Base-by-base conservation (phyloP, 2,329 filamentous ascomycete genomes). In the Pseudocercospora crystallina region DNA sequence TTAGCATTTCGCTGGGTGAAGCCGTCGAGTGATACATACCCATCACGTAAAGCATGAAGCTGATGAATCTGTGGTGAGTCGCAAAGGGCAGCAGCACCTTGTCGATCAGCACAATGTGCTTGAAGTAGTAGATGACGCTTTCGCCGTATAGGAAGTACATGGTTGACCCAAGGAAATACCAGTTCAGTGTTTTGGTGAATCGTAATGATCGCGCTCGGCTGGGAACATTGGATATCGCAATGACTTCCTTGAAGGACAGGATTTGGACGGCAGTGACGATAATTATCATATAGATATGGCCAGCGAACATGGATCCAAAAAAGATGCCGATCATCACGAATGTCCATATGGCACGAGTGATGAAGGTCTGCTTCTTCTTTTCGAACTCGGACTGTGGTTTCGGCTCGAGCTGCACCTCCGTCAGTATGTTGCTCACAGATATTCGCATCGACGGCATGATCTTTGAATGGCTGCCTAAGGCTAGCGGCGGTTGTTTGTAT, bases 101-200 rank as follows among this genome's bases (percentile, higher is more conserved):
- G 73, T 99, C 94, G 39, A 99, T 91, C 52, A 99, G 77, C 37
- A 99, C 85, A 61, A 99, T 92, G 70, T 99, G 94, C 80, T 99
- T 99, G 76, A 99, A 99, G 75, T 99, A 99, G 77, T 99, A 99
- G 66, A 99, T 96, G 67, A 99, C 92, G 65, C 90, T 96, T 75
- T 99, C 94, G 67, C 94, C 94, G 69, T 99, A 99, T 43, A 99
- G 79, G 64, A 96, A 99, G 78, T 99, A 99, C 92, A 99, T 97
- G 61, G 92, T 96, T 20, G 89, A 90, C n/a, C 90, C 94, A 47
- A 99, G 80, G 78, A 95, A 99, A 73, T 99, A 99, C 94, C 94
- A 99, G 73, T 97, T 97, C 63, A 99, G 78, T 61, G 89, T 90
- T 77, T 96, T 96, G 60, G 92, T 96, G 63, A 95, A 95, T 52